Base-by-base conservation (phyloP, 2,329 filamentous ascomycete genomes). In the Aspergillus quadrilineatus region DNA sequence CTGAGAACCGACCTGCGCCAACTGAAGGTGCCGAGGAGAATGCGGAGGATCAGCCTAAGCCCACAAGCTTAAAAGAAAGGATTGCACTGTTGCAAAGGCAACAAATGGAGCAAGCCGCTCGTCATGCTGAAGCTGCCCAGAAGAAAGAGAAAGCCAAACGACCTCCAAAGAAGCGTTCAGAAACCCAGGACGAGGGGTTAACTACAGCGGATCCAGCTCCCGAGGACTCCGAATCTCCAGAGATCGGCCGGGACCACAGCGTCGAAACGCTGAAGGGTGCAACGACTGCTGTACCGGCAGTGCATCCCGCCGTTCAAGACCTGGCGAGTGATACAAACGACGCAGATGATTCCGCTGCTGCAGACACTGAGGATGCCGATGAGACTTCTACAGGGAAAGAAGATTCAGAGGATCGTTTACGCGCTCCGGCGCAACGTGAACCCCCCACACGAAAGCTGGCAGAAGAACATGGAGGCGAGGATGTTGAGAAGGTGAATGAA, bases 1-100 rank as follows among this genome's bases (percentile, higher is more conserved):
- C 73, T 37, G 68, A 73, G 55, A 68, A 58, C 41, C 68, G 66
- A 9, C 65, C 47, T 67, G 56, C 60, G 9, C 63, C 67, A 36
- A 71, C 75, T 15, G 74, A 80, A 6, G 80, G 78, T 50, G 75
- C 79, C 4, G 82, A 80, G 42, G 85, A 81, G 14, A 84, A 79
- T 4, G 65, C 63, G 4, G 90, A 94, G 54, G 90, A 95, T 43
- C 86, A 90, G 66, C 92, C 93, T 1, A 97, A 97, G 75, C 91
- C 92, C 26, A 89, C 91, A 55, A 97, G 90, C 64, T 74, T 99
- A 60, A 99, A 97, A 75, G 94, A 99, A 73, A 85, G 94, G 60
- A 97, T 99, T 76, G 94, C 94, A 29, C 79, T 96, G 51, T 80
- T 99, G 14, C 94, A 99, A 73, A 93, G 90, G 70, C 92, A 97